Base-by-base conservation (phyloP, 768 basidiomycete species). In the Hortiboletus campestris region DNA sequence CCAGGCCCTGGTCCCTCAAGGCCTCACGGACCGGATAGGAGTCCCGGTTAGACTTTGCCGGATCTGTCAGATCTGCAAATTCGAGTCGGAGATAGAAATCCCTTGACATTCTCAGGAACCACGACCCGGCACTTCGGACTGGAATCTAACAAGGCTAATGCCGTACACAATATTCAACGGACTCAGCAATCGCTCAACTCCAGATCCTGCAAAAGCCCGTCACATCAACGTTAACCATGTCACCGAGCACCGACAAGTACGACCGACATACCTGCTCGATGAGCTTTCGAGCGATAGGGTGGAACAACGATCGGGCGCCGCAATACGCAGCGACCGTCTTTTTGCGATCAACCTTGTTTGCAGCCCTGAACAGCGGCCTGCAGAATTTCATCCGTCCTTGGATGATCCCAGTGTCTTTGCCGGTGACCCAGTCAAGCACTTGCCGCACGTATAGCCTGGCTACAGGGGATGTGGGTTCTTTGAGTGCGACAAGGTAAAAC, bases 361-460 rank as follows among this genome's bases (percentile, higher is more conserved):
- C 63, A 6, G 70, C 76, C 53, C 72, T 72, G 62, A 83, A 80
- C 17, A 74, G 58, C 3, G 81, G 78, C 47, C 81, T 62, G 64
- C 81, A 82, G 67, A 80, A 82, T 61, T 83, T 83, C 80, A 82
- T 82, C 54, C 81, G 72, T 8, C 80, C 80, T 49, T 79, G 78
- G 39, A 82, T 65, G 42, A 77, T 56, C 17, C 76, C 73, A 13
- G 71, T 72, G 40, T 73, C 72, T 17, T 61, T 68, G 11, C 78
- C 80, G 10, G 71, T 68, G 31, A 81, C 74, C 81, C 81, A 83
- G 42, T 75, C 68, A 0, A 75, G 73, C 3, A 78, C 80, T 1
- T 66, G 58, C n/a, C 62, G 60, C 6, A 70, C 70, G 41, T 69
- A 75, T 7, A 53, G 48, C 29, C 57, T 48, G 7, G 78, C 79